A percentile compares a stretch with the other conserved stretches of the same genome.
phyloP scores from a whole-genome alignment of 2,329 filamentous ascomycete genomes.

The Mycocentrospora acerina region DNA sequence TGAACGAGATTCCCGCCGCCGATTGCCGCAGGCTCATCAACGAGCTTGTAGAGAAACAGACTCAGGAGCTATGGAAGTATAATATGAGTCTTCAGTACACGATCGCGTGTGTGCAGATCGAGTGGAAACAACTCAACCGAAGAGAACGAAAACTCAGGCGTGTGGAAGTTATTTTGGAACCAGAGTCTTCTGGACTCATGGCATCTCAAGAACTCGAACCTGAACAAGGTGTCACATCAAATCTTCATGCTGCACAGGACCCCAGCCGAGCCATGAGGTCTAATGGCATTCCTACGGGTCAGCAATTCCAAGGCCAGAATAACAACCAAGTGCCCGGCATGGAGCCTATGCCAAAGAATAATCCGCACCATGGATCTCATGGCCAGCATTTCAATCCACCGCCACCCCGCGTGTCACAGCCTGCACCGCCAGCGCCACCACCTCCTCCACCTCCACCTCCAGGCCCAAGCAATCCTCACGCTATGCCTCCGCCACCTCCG shows the following conservation, averaged over 20 bases:
- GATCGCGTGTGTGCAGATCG: constrained; percentile 30
- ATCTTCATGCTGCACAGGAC: constrained; percentile 4
- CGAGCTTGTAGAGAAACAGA: constrained; percentile 32
- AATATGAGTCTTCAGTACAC: constrained; percentile 28
- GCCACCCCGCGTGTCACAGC: too few relatives aligned
- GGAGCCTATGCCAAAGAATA: constrained; percentile 3
- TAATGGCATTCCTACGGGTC: constrained; percentile 4
- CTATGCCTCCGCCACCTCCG: neutral
- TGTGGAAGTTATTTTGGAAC: constrained; percentile 34
- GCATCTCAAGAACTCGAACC: constrained; percentile 8
- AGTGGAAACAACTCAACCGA: constrained; percentile 19
- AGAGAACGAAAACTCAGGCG: constrained; percentile 17
- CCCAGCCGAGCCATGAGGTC: constrained; percentile 6
- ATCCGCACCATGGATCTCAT: constrained; percentile 3
- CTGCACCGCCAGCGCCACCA: neutral
- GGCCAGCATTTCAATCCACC: neutral
- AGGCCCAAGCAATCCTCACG: constrained; percentile 3
- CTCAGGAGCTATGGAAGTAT: constrained; percentile 17
- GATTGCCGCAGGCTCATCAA: constrained; percentile 28
- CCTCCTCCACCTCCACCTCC: neutral
- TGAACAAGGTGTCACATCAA: neutral
- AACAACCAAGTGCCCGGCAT: constrained; percentile 5
- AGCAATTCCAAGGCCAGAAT: constrained; percentile 4
- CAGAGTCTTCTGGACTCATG: constrained; percentile 20
- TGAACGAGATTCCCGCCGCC: constrained; percentile 28